phyloP scores from a whole-genome alignment of 2,329 filamentous ascomycete species.

The Fusarium sp. region DNA sequence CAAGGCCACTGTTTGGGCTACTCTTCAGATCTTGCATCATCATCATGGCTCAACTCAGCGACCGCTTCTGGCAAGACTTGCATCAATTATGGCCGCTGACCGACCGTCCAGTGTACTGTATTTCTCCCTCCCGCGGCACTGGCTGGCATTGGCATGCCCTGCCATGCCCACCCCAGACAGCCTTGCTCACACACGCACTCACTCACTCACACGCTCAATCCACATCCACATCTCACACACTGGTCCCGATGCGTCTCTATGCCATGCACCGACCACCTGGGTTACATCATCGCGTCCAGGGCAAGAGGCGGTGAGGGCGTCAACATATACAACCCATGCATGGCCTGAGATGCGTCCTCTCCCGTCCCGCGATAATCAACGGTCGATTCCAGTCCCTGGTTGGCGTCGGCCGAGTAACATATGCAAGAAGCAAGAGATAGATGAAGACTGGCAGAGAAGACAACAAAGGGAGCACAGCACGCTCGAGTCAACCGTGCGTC shows the following conservation, averaged over 20 bases:
- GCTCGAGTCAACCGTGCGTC: background rate
- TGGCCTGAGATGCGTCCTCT: slow-evolving; percentile 37
- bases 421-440: slow-evolving; percentile 22
- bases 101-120: slow-evolving; percentile 26
- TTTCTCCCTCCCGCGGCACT: slow-evolving; percentile 13
- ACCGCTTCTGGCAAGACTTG: background rate
- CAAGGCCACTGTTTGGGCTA: background rate
- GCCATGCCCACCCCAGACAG: slow-evolving; percentile 20
- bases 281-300: slow-evolving; percentile 43
- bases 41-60: slow-evolving; percentile 24
- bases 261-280: slow-evolving; percentile 39
- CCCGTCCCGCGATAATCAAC: slow-evolving; percentile 35
- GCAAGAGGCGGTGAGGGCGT: slow-evolving; percentile 46
- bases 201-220: background rate
- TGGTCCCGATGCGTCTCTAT: slow-evolving; percentile 31
- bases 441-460: slow-evolving; percentile 14
- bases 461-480: slow-evolving; percentile 2
- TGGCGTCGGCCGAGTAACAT: slow-evolving; percentile 45
- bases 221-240: slow-evolving; percentile 35
- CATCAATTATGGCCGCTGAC: slow-evolving; percentile 8
- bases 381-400: slow-evolving; percentile 22
- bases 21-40: slow-evolving; percentile 10
- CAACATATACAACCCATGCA: slow-evolving; percentile 31
- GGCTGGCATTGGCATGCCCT: slow-evolving; percentile 3
- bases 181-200: slow-evolving; percentile 12